A percentile compares a stretch with the other conserved stretches of the same genome.
Conservation (phyloP, 1,139 yeast species). For the Saccharomyces pastorianus region DNA sequence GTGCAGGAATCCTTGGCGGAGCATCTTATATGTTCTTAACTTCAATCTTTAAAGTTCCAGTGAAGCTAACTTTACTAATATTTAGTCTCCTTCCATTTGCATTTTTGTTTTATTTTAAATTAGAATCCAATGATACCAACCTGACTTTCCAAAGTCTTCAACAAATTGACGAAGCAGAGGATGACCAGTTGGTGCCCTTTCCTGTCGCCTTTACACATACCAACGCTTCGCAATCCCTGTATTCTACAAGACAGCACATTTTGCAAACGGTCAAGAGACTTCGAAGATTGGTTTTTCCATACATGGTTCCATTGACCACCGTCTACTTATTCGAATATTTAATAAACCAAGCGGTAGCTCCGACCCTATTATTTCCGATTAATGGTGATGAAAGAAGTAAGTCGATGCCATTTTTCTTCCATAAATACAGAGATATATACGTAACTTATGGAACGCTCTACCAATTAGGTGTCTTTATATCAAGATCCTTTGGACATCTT, state of each 20-base stretch:
- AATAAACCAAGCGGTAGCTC: constrained; percentile 86
- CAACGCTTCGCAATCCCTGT: not conserved
- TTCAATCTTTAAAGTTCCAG: constrained; percentile 43
- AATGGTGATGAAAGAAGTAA: constrained; percentile 32
- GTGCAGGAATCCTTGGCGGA: constrained; percentile 85
- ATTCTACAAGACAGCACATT: not conserved
- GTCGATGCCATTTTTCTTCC: constrained; percentile 37
- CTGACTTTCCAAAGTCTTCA: not conserved
- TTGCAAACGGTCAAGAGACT: not conserved
- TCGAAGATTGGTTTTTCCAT: constrained; percentile 44
- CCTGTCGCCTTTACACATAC: not conserved
- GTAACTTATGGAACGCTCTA: constrained; percentile 90
- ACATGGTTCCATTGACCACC: constrained; percentile 71
- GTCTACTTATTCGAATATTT: constrained; percentile 83
- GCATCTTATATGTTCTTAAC: constrained; percentile 48
- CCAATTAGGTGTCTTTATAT: constrained; percentile 85
- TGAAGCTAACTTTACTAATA: constrained; percentile 38
- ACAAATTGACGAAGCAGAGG: not conserved
- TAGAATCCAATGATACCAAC: constrained; percentile 9
- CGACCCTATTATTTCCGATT: constrained; percentile 73
- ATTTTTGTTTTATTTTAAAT: constrained; percentile 37
- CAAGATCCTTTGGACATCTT: constrained; percentile 71
- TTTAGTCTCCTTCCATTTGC: constrained; percentile 44
- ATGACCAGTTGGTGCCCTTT: not conserved
- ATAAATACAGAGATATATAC: constrained; percentile 71